phyloP scores from a whole-genome alignment of 768 basidiomycete genomes.

The Pluteus cervinus region DNA sequence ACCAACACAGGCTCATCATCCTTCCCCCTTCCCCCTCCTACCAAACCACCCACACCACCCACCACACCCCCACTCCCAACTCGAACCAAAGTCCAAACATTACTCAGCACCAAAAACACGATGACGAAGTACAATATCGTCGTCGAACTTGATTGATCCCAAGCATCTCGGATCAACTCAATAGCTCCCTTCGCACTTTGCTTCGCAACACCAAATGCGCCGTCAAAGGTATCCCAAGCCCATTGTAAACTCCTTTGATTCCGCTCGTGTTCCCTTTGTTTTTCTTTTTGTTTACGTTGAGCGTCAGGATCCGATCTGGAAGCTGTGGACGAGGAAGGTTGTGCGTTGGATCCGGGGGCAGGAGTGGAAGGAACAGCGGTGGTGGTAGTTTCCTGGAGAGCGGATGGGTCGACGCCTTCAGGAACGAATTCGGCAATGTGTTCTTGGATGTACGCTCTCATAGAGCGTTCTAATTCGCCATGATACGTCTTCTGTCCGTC shows the following conservation, averaged over 20 bases:
- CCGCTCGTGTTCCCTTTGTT: constrained; percentile 62
- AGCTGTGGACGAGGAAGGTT: constrained; percentile 9
- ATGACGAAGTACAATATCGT: constrained; percentile 73
- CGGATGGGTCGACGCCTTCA: constrained; percentile 63
- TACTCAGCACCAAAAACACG: constrained; percentile 66
- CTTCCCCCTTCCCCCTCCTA: constrained; percentile 46
- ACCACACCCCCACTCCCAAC: constrained; percentile 34
- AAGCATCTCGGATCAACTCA: constrained; percentile 73
- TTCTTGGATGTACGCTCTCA: constrained; percentile 84
- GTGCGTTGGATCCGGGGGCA: constrained; percentile 17
- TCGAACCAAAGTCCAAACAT: constrained; percentile 57
- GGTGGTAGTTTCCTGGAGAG: constrained; percentile 35
- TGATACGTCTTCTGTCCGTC: constrained; percentile 92
- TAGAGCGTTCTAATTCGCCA: constrained; percentile 71
- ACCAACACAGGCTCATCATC: too few species aligned
- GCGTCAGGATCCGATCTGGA: constrained; percentile 8
- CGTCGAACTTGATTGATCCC: constrained; percentile 71
- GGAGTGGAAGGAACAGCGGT: constrained; percentile 31
- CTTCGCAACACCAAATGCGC: constrained; percentile 63
- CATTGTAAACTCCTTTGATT: constrained; percentile 74
- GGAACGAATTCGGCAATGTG: constrained; percentile 89
- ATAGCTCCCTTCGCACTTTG: constrained; percentile 67
- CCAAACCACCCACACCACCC: too few species aligned
- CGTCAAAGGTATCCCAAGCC: constrained; percentile 84
- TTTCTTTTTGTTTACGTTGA: too few species aligned